Evolutionary conservation across 2,329 filamentous ascomycete species (phyloP), one percentile per base, ranked within the genome.

Genomic region (Paraconiothyrium sp.): DNA sequence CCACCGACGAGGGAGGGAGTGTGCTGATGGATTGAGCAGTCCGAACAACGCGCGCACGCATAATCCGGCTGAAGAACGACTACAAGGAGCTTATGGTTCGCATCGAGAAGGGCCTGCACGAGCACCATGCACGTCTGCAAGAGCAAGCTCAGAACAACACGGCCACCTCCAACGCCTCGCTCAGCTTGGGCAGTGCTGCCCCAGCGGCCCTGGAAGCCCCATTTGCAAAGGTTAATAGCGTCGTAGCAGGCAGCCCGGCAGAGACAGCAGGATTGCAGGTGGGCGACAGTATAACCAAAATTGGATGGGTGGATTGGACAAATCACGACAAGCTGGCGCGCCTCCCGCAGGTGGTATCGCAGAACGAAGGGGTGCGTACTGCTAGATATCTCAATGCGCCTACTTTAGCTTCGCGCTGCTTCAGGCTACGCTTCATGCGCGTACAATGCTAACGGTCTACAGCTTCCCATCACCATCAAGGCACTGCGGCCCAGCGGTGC

Each of bases 221-320:
- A 0, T 99, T 99, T 77, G 95, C 95, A 35, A 95, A 89, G 76
- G 92, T 99, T 69, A 97, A 97, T 75, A 91, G 86, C 57, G 91
- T 99, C 10, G 89, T 90, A 39, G 79, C 86, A 22, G 86, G 85
- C 56, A 95, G 94, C 72, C 95, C 95, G 13, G 95, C 95, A 10
- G 90, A 92, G 39, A 81, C 86, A 57, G 94, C 95, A 30, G 95
- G 95, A 1, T 81, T 99, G 67, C 90, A 89, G 77, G 81, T 86
- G 2, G 94, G 92, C 27, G 95, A 99, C 79, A 84, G 88, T 73
- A 90, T 99, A 67, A 89, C 90, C 62, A 90, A 86, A 72, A 97
- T 99, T 82, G 95, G 94, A 64, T 89, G 88, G 70, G 92, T 94
- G 46, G 92, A 94, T 74, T 89, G 86, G 80, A 83, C 87, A 67